Conservation (phyloP, 441 rosid species). For the Pelargonium fulgidum region DNA sequence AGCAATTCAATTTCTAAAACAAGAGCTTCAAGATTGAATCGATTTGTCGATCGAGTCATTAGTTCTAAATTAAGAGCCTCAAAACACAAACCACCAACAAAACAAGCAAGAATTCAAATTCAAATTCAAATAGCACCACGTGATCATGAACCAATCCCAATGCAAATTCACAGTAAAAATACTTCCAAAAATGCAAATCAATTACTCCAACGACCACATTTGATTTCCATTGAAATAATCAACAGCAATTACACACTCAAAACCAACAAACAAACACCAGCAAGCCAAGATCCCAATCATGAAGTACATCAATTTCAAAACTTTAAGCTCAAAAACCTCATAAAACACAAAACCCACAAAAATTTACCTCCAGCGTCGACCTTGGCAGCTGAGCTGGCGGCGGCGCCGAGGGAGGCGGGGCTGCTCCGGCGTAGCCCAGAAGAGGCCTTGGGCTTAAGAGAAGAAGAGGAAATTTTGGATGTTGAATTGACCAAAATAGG, state of each 20-base stretch:
- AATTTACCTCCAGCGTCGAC: conserved; percentile 62
- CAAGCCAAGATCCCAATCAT: background rate
- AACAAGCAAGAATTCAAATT: background rate
- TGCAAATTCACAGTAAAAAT: background rate
- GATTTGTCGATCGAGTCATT: too few relatives aligned
- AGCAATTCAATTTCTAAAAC: background rate
- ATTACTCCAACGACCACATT: background rate
- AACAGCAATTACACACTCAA: background rate
- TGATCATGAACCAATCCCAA: background rate
- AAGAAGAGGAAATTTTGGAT: conserved; percentile 34
- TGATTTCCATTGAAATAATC: background rate
- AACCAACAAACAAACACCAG: background rate
- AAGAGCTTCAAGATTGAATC: too few relatives aligned
- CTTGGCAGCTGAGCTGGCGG: conserved; percentile 26
- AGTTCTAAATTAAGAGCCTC: too few relatives aligned
- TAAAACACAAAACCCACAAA: conserved; percentile 1
- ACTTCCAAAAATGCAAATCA: background rate
- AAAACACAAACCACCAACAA: background rate
- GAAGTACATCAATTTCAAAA: background rate
- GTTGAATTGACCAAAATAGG: conserved; percentile 43
- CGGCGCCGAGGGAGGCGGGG: conserved; percentile 53
- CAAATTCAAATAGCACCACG: background rate
- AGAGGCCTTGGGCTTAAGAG: conserved; percentile 44
- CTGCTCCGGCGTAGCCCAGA: conserved; percentile 64
- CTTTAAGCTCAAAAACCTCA: background rate